A percentile compares a stretch with the other conserved stretches of the same genome.
Evolutionary conservation across 1,284 basidiomycete species (phyloP).

Genomic region (Melampsora larici-populina): DNA sequence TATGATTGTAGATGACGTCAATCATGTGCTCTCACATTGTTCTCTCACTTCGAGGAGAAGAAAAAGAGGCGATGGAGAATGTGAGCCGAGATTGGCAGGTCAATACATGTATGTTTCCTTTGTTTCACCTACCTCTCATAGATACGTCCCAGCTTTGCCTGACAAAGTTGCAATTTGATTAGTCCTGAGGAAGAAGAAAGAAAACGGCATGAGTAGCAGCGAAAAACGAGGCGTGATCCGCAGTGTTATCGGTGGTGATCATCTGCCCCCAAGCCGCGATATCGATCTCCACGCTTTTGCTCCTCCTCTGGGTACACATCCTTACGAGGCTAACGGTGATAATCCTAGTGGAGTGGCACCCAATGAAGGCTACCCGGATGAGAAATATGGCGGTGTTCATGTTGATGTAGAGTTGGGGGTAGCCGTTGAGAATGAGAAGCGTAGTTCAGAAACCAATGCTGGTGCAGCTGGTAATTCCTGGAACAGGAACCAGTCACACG

Average conservation of each 20-base stretch:
- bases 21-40: constrained; percentile 43
- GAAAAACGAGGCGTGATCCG: constrained; percentile 19
- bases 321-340: not conserved
- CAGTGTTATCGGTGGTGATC: constrained; percentile 7
- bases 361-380: constrained; percentile 5
- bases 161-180: not conserved
- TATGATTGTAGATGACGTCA: constrained; percentile 32
- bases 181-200: constrained; percentile 35
- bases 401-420: constrained; percentile 35
- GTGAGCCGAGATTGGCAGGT: constrained; percentile 42
- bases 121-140: not conserved
- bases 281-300: constrained; percentile 34
- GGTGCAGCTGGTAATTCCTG: not conserved
- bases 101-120: constrained; percentile 33
- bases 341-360: constrained; percentile 13
- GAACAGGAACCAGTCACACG: not conserved
- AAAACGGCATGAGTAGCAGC: not conserved
- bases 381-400: constrained; percentile 30
- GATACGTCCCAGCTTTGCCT: not conserved
- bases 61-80: constrained; percentile 31
- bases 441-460: not conserved
- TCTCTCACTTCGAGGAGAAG: constrained; percentile 37
- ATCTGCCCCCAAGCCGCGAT: constrained; percentile 10
- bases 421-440: constrained; percentile 27
- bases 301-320: not conserved